Percentiles rank a stretch among this genome's conserved stretches.
These are phyloP conservation scores for Rhizopus stolonifer DNA, from an alignment of 371 early-diverging fungal species.

Conservation along the genomic window DNA sequence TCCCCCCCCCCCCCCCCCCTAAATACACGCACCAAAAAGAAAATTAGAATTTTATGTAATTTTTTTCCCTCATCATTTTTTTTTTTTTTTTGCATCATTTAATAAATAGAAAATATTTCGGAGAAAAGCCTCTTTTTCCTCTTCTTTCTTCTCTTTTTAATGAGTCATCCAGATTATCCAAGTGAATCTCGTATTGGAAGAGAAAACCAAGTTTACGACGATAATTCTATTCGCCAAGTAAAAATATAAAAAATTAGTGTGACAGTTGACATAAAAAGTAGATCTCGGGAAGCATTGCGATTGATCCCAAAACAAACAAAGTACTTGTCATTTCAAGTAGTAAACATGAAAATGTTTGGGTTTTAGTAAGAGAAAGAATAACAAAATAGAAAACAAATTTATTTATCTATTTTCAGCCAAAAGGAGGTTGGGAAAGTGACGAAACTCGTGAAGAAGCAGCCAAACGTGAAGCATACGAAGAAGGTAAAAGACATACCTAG, in stretches of 20 bases:
- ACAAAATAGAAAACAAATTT: too few species aligned
- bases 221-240: constrained; percentile 44
- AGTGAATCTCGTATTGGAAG: constrained; percentile 50
- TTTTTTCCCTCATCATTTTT: neutral
- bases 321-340: constrained; percentile 58
- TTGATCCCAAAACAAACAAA: constrained; percentile 50
- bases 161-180: constrained; percentile 11
- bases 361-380: constrained; percentile 37
- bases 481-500: constrained; percentile 57
- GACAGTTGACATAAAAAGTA: constrained; percentile 10
- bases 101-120: constrained; percentile 2
- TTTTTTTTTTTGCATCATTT: neutral
- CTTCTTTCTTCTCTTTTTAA: neutral
- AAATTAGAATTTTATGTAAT: too few species aligned
- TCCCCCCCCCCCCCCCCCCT: too few species aligned
- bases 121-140: neutral
- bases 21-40: too few species aligned
- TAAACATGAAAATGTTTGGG: constrained; percentile 58
- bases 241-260: neutral
- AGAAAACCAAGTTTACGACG: constrained; percentile 48
- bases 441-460: constrained; percentile 62
- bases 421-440: constrained; percentile 71
- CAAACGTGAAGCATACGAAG: constrained; percentile 63
- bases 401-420: constrained; percentile 38
- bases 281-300: constrained; percentile 61